Percentiles rank a stretch among this genome's conserved stretches.
Conservation (phyloP, 2,329 filamentous ascomycete genomes). For the Drechslera avenae region DNA sequence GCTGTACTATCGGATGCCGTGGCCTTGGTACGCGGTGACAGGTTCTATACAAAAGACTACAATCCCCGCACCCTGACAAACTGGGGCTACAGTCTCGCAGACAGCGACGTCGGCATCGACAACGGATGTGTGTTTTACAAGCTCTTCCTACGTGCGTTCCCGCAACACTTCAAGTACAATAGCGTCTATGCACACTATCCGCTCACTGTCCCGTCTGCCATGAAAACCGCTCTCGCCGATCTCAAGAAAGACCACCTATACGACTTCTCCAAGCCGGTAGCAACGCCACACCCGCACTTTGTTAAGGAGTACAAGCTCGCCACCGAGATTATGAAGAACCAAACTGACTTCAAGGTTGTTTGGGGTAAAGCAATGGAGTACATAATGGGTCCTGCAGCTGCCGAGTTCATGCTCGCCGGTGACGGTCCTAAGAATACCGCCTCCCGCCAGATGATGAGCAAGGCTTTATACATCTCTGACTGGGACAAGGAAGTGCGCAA, state of each 20-base stretch:
- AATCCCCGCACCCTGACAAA: slow-evolving; percentile 75
- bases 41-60: slow-evolving; percentile 78
- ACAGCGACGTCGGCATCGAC: slow-evolving; percentile 74
- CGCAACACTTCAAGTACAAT: slow-evolving; percentile 76
- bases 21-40: slow-evolving; percentile 75
- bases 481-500: slow-evolving; percentile 68
- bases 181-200: slow-evolving; percentile 85
- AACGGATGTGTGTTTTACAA: slow-evolving; percentile 87
- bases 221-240: slow-evolving; percentile 69
- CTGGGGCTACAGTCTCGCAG: slow-evolving; percentile 79
- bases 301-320: slow-evolving; percentile 66
- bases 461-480: slow-evolving; percentile 64
- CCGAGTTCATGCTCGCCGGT: slow-evolving; percentile 61
- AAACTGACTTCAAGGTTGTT: slow-evolving; percentile 65
- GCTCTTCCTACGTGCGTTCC: slow-evolving; percentile 78
- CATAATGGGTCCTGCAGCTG: slow-evolving; percentile 63
- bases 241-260: slow-evolving; percentile 72
- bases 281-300: slow-evolving; percentile 53
- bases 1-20: slow-evolving; percentile 80
- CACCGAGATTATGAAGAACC: slow-evolving; percentile 65
- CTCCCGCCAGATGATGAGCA: slow-evolving; percentile 48
- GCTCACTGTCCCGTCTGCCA: slow-evolving; percentile 72
- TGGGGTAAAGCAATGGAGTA: slow-evolving; percentile 69
- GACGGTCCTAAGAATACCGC: slow-evolving; percentile 39
- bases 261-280: slow-evolving; percentile 68